Conservation (phyloP, 257 asterid genomes). For the Solanum pinnatisectum region DNA sequence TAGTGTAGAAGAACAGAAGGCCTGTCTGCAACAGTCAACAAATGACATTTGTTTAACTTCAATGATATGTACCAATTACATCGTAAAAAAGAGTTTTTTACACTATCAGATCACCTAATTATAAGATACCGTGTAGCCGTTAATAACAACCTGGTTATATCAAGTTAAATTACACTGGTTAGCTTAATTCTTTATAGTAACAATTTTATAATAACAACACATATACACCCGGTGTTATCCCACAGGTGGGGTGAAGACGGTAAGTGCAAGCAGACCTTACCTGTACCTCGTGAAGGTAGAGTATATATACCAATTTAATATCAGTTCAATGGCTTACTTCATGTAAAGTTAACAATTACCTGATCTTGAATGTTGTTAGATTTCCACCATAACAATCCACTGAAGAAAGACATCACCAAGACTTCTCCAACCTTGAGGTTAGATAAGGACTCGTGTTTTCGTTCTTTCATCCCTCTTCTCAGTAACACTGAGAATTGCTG, state of each 20-base stretch:
- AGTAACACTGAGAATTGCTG: conserved; percentile 56
- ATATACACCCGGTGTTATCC: not conserved
- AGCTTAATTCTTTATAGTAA: not conserved
- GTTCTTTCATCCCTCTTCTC: conserved; percentile 59
- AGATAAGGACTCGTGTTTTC: conserved; percentile 66
- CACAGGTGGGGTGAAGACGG: not conserved
- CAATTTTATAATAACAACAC: not conserved
- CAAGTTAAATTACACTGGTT: not conserved
- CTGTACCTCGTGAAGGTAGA: not conserved
- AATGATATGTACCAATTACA: not conserved
- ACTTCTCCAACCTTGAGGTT: conserved; percentile 45
- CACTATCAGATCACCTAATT: not conserved
- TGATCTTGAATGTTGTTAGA: conserved; percentile 66
- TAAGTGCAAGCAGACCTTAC: not conserved
- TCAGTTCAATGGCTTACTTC: not conserved
- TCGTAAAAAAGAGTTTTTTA: not conserved
- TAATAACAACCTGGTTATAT: not conserved
- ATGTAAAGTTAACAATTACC: conserved; percentile 15
- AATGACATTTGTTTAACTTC: not conserved
- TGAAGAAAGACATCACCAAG: conserved; percentile 30
- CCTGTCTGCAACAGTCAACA: conserved; percentile 37
- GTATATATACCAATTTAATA: not conserved
- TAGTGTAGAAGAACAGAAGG: conserved; percentile 43
- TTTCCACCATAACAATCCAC: conserved; percentile 79
- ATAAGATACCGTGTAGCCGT: not conserved